Evolutionary conservation across 352 stramenopile species (phyloP).

Genomic region (Peronospora tabacina): DNA sequence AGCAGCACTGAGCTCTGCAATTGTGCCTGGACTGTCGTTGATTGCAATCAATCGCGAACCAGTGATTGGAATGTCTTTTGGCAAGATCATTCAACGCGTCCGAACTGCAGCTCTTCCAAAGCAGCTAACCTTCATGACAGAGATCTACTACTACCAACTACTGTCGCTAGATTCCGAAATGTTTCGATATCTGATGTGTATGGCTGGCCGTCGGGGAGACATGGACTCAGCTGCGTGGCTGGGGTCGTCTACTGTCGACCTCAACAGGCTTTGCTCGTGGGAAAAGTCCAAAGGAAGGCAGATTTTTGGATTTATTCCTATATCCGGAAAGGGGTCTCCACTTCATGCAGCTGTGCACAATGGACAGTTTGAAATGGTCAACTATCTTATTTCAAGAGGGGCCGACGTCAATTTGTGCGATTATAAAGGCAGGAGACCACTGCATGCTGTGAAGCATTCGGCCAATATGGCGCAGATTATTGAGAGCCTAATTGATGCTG

Average conservation of each 20-base stretch:
- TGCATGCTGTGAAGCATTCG: constrained; percentile 56
- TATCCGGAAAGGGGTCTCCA: constrained; percentile 41
- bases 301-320: constrained; percentile 57
- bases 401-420: constrained; percentile 56
- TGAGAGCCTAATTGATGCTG: constrained; percentile 44
- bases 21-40: constrained; percentile 62
- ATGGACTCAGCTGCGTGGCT: constrained; percentile 60
- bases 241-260: constrained; percentile 37
- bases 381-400: constrained; percentile 46
- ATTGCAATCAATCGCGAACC: constrained; percentile 81
- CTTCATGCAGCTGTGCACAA: constrained; percentile 58
- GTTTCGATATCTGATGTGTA: constrained; percentile 71
- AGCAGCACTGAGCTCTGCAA: constrained; percentile 59
- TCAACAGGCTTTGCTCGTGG: constrained; percentile 68
- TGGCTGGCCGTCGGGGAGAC: constrained; percentile 63
- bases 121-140: constrained; percentile 72
- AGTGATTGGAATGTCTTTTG: constrained; percentile 69
- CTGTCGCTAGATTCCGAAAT: constrained; percentile 67
- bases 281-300: constrained; percentile 63
- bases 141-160: constrained; percentile 83
- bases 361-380: constrained; percentile 54
- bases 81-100: constrained; percentile 60
- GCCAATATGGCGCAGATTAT: constrained; percentile 60
- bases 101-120: constrained; percentile 65
- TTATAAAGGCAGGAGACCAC: constrained; percentile 43